Conservation (phyloP, 2,329 filamentous ascomycete genomes). For the Botrytis hyacinthi region DNA sequence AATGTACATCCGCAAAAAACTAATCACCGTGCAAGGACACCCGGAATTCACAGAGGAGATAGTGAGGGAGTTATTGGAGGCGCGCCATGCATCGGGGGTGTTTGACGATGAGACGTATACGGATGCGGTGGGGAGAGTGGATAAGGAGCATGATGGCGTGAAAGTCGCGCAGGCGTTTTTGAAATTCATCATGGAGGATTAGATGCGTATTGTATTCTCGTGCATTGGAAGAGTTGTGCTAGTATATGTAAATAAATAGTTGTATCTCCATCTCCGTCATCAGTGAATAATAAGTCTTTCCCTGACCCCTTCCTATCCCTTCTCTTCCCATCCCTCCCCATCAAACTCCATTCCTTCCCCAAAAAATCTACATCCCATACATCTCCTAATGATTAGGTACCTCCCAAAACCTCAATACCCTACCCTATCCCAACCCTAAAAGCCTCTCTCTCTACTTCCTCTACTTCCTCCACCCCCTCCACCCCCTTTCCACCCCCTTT, state of each 20-base stretch:
- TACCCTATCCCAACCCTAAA: background rate
- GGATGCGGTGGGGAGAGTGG: conserved; percentile 65
- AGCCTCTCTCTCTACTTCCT: background rate
- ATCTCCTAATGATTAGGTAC: background rate
- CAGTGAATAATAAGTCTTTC: no score
- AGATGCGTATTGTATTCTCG: no score
- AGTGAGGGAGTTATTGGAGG: conserved; percentile 63
- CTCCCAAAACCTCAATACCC: no score
- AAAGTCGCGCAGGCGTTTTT: conserved; percentile 71
- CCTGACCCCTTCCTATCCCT: no score
- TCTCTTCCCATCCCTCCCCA: background rate
- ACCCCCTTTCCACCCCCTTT: background rate
- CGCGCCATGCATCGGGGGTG: conserved; percentile 63
- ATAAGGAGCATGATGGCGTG: conserved; percentile 75
- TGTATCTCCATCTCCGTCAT: no score
- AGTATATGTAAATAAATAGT: no score
- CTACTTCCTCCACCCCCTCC: no score
- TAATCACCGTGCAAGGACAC: conserved; percentile 81
- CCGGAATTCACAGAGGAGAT: conserved; percentile 78
- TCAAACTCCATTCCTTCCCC: no score
- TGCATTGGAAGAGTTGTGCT: no score
- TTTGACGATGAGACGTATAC: conserved; percentile 67
- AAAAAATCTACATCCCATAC: background rate
- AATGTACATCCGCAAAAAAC: conserved; percentile 65
- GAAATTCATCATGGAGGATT: conserved; percentile 65